phyloP scores from a whole-genome alignment of 768 basidiomycete species.

The Russula sp. region DNA sequence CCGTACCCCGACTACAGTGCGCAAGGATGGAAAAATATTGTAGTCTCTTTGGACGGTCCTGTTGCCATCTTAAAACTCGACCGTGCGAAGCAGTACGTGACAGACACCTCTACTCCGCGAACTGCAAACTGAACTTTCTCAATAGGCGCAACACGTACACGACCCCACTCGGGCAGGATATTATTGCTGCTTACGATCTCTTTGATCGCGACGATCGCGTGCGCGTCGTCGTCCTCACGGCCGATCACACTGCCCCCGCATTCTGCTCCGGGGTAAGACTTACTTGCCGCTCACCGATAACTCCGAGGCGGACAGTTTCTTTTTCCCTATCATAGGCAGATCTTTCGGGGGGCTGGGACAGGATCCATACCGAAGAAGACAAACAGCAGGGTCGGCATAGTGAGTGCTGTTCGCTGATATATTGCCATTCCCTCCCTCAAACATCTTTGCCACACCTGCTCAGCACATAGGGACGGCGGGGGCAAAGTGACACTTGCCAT shows the following conservation, averaged over 20 bases:
- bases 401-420: constrained; percentile 23
- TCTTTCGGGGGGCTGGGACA: constrained; percentile 43
- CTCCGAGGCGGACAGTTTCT: not conserved
- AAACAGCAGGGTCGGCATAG: constrained; percentile 45
- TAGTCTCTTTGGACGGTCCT: constrained; percentile 39
- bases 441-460: too few species aligned
- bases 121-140: not conserved
- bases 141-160: constrained; percentile 45
- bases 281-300: not conserved
- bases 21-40: constrained; percentile 37
- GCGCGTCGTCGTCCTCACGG: constrained; percentile 45
- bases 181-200: constrained; percentile 40
- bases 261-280: constrained; percentile 50
- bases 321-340: constrained; percentile 38
- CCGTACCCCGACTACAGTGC: constrained; percentile 15
- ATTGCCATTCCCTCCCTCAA: not conserved
- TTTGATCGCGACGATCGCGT: constrained; percentile 50
- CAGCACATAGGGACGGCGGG: constrained; percentile 46
- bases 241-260: constrained; percentile 45
- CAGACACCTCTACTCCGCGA: not conserved
- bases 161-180: constrained; percentile 32
- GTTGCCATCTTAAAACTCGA: constrained; percentile 44
- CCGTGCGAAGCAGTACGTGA: constrained; percentile 42
- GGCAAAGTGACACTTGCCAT: constrained; percentile 43
- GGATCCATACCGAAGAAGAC: constrained; percentile 34